phyloP scores from a whole-genome alignment of 2,329 filamentous ascomycete species.

The Epichloe elymi region DNA sequence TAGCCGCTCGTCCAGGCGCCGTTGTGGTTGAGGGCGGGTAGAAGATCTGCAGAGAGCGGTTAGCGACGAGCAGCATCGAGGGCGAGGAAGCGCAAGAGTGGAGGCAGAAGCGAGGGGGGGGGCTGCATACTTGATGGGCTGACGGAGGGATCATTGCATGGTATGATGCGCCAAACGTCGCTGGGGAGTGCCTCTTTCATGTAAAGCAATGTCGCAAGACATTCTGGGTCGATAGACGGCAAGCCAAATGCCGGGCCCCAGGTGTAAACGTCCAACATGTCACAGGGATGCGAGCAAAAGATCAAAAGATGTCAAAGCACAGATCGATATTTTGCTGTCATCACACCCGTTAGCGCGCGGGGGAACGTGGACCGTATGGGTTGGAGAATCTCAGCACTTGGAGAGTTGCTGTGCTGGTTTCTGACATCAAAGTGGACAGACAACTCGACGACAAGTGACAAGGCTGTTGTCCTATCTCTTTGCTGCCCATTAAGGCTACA shows the following conservation, averaged over 20 bases:
- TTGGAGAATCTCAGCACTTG: neutral
- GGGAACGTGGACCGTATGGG: neutral
- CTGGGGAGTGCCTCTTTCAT: constrained; percentile 49
- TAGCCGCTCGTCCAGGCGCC: constrained; percentile 47
- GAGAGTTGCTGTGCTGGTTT: neutral
- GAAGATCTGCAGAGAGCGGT: constrained; percentile 28
- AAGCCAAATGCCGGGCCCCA: constrained; percentile 84
- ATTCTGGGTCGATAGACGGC: constrained; percentile 84
- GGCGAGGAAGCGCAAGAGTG: neutral
- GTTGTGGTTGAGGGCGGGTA: constrained; percentile 41
- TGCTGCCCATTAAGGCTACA: no score
- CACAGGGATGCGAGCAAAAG: neutral
- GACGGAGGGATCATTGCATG: constrained; percentile 58
- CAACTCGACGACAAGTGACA: neutral
- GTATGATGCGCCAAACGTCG: constrained; percentile 54
- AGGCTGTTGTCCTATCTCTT: no score
- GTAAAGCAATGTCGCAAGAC: constrained; percentile 70
- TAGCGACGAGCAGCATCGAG: constrained; percentile 6
- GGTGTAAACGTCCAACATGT: constrained; percentile 58
- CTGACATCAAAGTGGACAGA: neutral
- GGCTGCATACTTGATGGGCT: constrained; percentile 51
- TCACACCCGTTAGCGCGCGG: neutral
- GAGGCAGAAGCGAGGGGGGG: neutral
- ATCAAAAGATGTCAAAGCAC: neutral
- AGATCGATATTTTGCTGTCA: neutral